Percentiles rank a stretch among this genome's conserved stretches.
Evolutionary conservation across 768 basidiomycete species (phyloP).

Genomic region (Naganishia antarctica): DNA sequence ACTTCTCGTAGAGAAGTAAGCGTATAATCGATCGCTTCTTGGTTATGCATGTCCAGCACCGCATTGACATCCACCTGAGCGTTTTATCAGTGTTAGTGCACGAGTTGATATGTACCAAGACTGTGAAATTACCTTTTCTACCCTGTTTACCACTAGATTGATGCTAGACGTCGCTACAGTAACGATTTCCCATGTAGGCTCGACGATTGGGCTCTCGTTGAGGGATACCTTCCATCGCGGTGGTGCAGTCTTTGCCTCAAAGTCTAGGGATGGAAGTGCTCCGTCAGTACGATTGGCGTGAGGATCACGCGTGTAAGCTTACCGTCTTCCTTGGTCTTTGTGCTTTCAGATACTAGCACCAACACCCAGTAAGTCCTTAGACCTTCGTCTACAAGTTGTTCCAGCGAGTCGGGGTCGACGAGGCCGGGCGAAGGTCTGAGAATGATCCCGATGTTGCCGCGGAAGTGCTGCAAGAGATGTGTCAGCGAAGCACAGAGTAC

Average conservation of each 20-base stretch:
- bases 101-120: neutral
- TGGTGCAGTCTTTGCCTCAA: constrained; percentile 58
- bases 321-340: constrained; percentile 55
- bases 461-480: constrained; percentile 61
- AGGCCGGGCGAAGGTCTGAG: constrained; percentile 59
- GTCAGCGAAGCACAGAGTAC: neutral
- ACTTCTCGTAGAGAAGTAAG: constrained; percentile 58
- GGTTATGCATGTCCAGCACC: constrained; percentile 67
- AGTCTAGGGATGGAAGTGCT: constrained; percentile 52
- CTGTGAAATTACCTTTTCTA: constrained; percentile 59
- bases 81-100: neutral
- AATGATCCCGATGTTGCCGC: constrained; percentile 63
- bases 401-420: constrained; percentile 40
- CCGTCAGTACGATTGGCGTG: neutral
- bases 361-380: constrained; percentile 64
- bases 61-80: constrained; percentile 62
- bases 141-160: constrained; percentile 64
- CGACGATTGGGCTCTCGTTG: constrained; percentile 53
- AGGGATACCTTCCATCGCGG: constrained; percentile 72
- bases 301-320: neutral
- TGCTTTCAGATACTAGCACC: constrained; percentile 63
- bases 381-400: constrained; percentile 54
- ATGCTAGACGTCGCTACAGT: constrained; percentile 69
- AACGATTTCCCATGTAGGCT: constrained; percentile 64
- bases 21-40: constrained; percentile 53